These are phyloP conservation scores for Zostera marina DNA, from an alignment of 116 monocot species.

Conservation along the genomic window DNA sequence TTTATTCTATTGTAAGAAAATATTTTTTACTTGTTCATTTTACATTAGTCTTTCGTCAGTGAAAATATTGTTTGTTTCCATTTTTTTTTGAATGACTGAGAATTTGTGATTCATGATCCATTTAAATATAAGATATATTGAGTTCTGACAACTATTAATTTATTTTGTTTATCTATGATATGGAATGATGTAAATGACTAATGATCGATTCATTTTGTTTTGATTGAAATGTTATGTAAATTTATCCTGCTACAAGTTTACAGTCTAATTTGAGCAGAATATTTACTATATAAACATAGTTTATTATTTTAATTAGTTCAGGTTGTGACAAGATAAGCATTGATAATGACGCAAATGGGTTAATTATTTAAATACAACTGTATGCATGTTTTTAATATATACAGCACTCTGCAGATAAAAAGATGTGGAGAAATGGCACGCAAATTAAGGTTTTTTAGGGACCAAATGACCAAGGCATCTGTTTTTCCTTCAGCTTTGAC, in stretches of 20 bases:
- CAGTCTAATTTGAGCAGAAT: no score
- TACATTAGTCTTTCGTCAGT: conserved; percentile 1
- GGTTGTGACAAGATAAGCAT: neutral
- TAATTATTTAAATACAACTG: neutral
- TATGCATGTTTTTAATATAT: neutral
- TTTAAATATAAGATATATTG: neutral
- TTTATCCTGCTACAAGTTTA: no score
- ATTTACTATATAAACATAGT: no score
- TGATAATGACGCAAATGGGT: neutral
- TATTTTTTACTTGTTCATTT: neutral
- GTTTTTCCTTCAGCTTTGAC: conserved; percentile 37
- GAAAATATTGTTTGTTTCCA: no score
- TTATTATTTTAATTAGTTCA: no score
- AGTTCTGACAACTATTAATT: neutral
- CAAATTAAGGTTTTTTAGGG: conserved; percentile 79
- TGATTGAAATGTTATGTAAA: no score
- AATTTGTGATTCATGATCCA: neutral
- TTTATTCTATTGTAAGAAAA: neutral
- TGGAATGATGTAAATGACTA: neutral
- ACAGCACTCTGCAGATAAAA: conserved; percentile 48
- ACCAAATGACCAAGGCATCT: conserved; percentile 83
- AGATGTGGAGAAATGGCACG: conserved; percentile 98
- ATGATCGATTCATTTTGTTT: no score
- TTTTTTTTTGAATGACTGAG: neutral
- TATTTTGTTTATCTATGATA: neutral